These are phyloP conservation scores for Pestalotiopsis sp. DNA, from an alignment of 2,329 filamentous ascomycete genomes.

Conservation along the genomic window DNA sequence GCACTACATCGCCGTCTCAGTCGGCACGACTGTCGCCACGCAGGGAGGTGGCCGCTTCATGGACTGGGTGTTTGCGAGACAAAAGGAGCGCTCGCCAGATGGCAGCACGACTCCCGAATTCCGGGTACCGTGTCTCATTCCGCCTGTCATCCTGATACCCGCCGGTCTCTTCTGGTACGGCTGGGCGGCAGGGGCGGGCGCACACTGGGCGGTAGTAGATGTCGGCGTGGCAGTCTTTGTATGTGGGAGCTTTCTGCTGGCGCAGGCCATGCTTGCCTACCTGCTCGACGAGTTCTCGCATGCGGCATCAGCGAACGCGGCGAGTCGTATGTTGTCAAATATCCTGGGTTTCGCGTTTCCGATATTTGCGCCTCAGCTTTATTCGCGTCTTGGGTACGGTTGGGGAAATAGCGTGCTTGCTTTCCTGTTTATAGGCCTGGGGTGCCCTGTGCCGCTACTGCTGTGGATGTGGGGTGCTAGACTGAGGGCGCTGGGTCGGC, in stretches of 20 bases:
- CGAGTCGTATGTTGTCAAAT: slow-evolving; percentile 29
- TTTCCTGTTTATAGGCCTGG: slow-evolving; percentile 38
- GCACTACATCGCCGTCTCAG: slow-evolving; percentile 53
- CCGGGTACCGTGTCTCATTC: background rate
- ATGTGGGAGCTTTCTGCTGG: background rate
- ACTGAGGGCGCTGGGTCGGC: slow-evolving; percentile 21
- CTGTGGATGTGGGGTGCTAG: slow-evolving; percentile 29
- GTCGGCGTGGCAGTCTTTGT: slow-evolving; percentile 52
- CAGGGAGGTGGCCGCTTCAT: slow-evolving; percentile 39
- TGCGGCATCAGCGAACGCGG: slow-evolving; percentile 7
- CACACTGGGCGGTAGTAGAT: slow-evolving; percentile 61
- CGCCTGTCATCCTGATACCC: slow-evolving; percentile 17
- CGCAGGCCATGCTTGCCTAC: background rate
- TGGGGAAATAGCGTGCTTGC: slow-evolving; percentile 45
- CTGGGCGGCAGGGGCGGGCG: slow-evolving; percentile 54
- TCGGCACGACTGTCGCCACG: slow-evolving; percentile 42
- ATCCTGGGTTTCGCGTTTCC: slow-evolving; percentile 59
- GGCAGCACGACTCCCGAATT: background rate
- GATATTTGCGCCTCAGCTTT: slow-evolving; percentile 50
- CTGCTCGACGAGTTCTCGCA: slow-evolving; percentile 16
- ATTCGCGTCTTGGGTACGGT: slow-evolving; percentile 40
- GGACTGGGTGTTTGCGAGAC: slow-evolving; percentile 38
- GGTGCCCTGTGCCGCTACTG: slow-evolving; percentile 22
- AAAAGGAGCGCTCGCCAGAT: slow-evolving; percentile 13
- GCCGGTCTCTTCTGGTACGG: slow-evolving; percentile 23